Base-by-base conservation (phyloP, 148 eudicot species). In the Rhododendron kiyosumense region DNA sequence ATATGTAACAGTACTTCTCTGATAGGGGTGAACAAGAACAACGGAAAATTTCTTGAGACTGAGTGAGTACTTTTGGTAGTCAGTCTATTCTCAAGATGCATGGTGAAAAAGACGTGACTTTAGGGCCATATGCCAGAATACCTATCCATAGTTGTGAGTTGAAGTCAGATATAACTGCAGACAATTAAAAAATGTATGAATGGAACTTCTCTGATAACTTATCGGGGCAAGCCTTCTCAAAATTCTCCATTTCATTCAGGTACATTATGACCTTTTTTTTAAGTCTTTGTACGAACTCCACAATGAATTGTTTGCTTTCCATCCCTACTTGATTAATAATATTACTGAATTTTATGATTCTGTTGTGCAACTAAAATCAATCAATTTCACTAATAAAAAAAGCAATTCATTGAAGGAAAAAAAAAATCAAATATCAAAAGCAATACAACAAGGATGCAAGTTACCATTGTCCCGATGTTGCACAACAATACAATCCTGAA, bases 381-480 rank as follows among this genome's bases (percentile, higher is more conserved):
- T 30, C 45, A 30, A 18, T 32, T 81, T 7, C 18, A 80, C 43
- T 52, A 3, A 8, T 7, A 28, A 85, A 78, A 13, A 51, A 81
- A 26, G 67, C 28, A n/a, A 28, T 54, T 13, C 0, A 3, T 22
- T 65, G 73, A n/a, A 65, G 30, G 30, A 3, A 22, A 75, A 24
- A 84, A 20, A 28, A 36, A 36, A 2, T 36, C 24, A 7, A 79
- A 13, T 30, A 41, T n/a, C 78, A 15, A 54, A 78, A 45, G 20
- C 77, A 63, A 9, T 0, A 28, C 38, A 22, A 63, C 1, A 48
- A 79, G 74, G 38, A 84, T 13, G 81, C 41, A 84, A 59, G 41
- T 89, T 91, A 96, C 99, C 99, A 96, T 83, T 87, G 92, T 85
- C 99, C 99, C 22, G 98, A 88, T 71, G 95, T 83, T 83, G 98